Conservation (phyloP, 176 grass and related monocot genomes). For the Carex cristatella region DNA sequence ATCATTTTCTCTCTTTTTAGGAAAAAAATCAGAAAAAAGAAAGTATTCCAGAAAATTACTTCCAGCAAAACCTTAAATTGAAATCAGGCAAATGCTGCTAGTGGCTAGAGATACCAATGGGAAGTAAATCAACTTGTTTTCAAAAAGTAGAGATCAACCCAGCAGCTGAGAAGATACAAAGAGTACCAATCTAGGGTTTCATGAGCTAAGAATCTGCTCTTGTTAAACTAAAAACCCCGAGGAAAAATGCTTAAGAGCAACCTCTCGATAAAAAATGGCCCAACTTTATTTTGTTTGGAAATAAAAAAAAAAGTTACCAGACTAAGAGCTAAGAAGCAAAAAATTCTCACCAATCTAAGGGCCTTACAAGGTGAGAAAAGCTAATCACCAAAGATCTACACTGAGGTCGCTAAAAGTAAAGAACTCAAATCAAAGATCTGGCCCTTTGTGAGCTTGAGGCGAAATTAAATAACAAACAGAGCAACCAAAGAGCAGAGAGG, state of each 20-base stretch:
- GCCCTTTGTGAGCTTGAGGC: background rate
- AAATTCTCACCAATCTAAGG: conserved; percentile 7
- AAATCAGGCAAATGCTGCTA: conserved; percentile 4
- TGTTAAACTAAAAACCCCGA: conserved; percentile 1
- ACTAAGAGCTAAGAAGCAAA: conserved; percentile 1
- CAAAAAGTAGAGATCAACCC: background rate
- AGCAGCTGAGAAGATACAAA: background rate
- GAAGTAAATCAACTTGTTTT: background rate
- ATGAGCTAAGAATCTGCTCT: background rate
- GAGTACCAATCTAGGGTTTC: background rate
- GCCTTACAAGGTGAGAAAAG: background rate
- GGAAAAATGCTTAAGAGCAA: background rate
- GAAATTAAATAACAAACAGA: background rate
- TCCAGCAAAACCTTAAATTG: background rate
- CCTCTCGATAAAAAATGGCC: background rate
- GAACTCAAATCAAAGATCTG: conserved; percentile 12
- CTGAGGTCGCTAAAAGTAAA: background rate
- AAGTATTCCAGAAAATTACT: background rate
- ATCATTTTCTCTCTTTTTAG: background rate
- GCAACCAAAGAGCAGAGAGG: background rate
- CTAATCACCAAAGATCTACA: conserved; percentile 14
- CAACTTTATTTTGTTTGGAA: background rate
- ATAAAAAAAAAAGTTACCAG: background rate
- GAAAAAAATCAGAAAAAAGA: background rate
- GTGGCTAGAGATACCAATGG: background rate